Base-by-base conservation (phyloP, 2,329 filamentous ascomycete species). In the Chrysoporthe cubensis region DNA sequence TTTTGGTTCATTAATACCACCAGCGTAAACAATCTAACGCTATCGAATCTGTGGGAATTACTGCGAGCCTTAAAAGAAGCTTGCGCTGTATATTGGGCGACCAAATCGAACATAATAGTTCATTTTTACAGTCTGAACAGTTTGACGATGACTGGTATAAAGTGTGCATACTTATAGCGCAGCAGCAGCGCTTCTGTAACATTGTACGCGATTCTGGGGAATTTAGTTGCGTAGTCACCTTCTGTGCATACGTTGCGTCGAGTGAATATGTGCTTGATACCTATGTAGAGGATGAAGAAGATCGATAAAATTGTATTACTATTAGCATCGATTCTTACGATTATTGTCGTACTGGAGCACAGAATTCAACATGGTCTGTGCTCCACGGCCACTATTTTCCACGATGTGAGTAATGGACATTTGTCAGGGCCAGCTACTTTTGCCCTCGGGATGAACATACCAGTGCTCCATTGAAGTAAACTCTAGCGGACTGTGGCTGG, bases 401-500 rank as follows among this genome's bases (percentile, higher is more conserved):
- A 62, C 18, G n/a, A 8, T 37, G 59, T 42, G 18, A 48, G 44
- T n/a, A 48, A 8, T 6, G n/a, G n/a, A 48, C 16, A n/a, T 8
- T 6, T 8, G 6, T n/a, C 18, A 48, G 2, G 8, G 48, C n/a
- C 21, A 26, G 9, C n/a, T 50, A 3, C 11, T 9, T 50, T 26
- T 8, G 11, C 16, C 6, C 7, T 50, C 4, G n/a, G 13, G 44
- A 48, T 62, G 9, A 9, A 62, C 34, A 26, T 40, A 44, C 37
- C 67, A 18, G 68, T 69, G 37, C 71, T 67, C 3, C 48, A 26
- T 50, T 13, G 48, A 50, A 26, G 70, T 62, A 62, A 72, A 74
- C 54, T 74, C 72, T 2, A 66, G 67, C 14, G 72, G 61, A 52
- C 46, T 63, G 66, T 74, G 72, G 54, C 69, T 71, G 11, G 76